These are phyloP conservation scores for Haplosporangium gracile DNA, from an alignment of 192 early-diverging fungal genomes.

Conservation along the genomic window DNA sequence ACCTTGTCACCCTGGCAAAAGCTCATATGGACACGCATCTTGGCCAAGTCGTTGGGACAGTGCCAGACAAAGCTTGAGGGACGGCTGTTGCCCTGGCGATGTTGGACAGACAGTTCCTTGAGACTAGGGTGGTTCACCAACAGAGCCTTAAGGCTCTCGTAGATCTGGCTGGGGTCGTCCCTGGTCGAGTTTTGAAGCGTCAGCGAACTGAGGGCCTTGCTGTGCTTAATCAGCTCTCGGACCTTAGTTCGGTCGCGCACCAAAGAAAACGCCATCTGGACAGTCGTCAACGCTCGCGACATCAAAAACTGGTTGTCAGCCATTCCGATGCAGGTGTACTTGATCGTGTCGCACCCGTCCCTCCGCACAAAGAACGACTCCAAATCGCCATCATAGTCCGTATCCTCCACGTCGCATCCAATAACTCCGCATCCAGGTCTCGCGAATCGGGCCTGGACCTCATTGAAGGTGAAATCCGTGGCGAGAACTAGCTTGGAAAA, in stretches of 20 bases:
- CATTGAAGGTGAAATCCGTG: background rate
- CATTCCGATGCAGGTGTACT: background rate
- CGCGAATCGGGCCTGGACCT: background rate
- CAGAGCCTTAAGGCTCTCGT: slow-evolving; percentile 8
- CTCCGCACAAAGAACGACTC: background rate
- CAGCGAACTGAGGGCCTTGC: background rate
- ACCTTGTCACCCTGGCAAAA: background rate
- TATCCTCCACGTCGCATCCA: background rate
- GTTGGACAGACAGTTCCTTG: background rate
- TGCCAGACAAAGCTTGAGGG: background rate
- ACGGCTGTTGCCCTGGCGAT: background rate
- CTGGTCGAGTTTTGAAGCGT: background rate
- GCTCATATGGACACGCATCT: slow-evolving; percentile 1
- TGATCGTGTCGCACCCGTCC: background rate
- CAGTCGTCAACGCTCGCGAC: background rate
- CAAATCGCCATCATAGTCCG: background rate
- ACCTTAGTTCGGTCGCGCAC: background rate
- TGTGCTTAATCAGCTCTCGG: slow-evolving; percentile 21
- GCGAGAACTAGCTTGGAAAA: background rate
- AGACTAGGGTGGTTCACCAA: background rate
- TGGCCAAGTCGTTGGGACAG: background rate
- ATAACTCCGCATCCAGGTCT: background rate
- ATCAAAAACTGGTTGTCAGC: background rate
- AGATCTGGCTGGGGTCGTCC: slow-evolving; percentile 21
- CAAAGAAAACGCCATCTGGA: slow-evolving; percentile 26